These are phyloP conservation scores for Trichoderma simmonsii DNA, from an alignment of 2,329 filamentous ascomycete genomes.

Conservation along the genomic window DNA sequence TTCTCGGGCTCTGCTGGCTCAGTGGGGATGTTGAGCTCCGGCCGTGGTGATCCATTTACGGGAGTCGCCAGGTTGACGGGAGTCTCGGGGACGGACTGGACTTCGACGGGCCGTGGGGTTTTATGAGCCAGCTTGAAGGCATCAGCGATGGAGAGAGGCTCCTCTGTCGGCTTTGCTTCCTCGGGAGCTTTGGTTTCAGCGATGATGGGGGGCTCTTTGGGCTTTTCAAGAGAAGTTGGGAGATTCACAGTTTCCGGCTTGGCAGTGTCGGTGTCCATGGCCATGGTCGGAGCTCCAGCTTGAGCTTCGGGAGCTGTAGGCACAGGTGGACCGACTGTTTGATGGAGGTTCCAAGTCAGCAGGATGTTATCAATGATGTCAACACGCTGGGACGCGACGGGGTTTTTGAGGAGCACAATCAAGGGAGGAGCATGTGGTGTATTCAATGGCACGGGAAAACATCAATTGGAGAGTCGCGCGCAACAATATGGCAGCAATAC, in stretches of 20 bases:
- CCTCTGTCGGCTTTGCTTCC: conserved; percentile 2
- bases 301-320: conserved; percentile 29
- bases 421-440: background rate
- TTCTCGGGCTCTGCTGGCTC: conserved; percentile 28
- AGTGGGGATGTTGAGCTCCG: conserved; percentile 33
- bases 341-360: conserved; percentile 7
- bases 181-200: conserved; percentile 6
- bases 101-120: conserved; percentile 35
- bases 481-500: conserved; percentile 24
- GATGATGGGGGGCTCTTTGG: conserved; percentile 7
- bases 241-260: conserved; percentile 19
- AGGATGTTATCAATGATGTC: background rate
- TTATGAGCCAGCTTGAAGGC: background rate
- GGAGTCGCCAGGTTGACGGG: conserved; percentile 36
- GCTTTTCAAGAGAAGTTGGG: conserved; percentile 17
- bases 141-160: conserved; percentile 6
- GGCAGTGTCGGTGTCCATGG: conserved; percentile 26
- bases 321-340: conserved; percentile 31
- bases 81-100: conserved; percentile 36
- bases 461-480: conserved; percentile 6
- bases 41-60: conserved; percentile 35
- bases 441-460: background rate
- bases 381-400: background rate
- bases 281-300: conserved; percentile 28
- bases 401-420: background rate